phyloP scores from a whole-genome alignment of 768 basidiomycete genomes.

The Inosperma sp. region DNA sequence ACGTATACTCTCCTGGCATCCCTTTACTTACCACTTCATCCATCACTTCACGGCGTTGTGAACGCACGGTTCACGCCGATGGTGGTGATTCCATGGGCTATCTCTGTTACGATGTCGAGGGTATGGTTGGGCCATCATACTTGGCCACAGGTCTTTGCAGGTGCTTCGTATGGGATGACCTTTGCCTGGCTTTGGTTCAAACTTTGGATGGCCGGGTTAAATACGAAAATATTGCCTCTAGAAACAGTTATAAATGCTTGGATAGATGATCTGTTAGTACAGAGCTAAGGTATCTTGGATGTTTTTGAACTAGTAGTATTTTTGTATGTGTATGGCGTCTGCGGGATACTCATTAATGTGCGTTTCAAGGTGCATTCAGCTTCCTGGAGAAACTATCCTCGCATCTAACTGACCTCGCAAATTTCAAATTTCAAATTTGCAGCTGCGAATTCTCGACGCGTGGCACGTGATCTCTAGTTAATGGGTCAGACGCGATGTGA shows the following conservation, averaged over 20 bases:
- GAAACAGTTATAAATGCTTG: constrained; percentile 18
- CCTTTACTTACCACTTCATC: constrained; percentile 54
- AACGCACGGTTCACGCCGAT: constrained; percentile 43
- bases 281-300: neutral
- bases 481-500: too few species aligned
- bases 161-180: constrained; percentile 48
- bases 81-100: constrained; percentile 52
- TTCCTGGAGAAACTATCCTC: too few species aligned
- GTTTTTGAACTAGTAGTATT: too few species aligned
- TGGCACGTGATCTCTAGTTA: constrained; percentile 13
- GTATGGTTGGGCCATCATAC: constrained; percentile 79
- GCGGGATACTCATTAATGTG: too few species aligned
- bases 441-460: too few species aligned
- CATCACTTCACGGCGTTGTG: constrained; percentile 40
- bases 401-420: too few species aligned
- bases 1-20: constrained; percentile 57
- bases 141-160: constrained; percentile 60
- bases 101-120: constrained; percentile 54
- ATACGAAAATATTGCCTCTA: constrained; percentile 18
- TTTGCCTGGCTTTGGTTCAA: constrained; percentile 55
- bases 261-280: constrained; percentile 10
- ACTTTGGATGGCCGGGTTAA: constrained; percentile 45
- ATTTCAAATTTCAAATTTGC: too few species aligned
- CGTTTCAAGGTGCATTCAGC: too few species aligned
- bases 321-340: too few species aligned